Conservation (phyloP, 352 stramenopile species). For the Pythium sukuiense region DNA sequence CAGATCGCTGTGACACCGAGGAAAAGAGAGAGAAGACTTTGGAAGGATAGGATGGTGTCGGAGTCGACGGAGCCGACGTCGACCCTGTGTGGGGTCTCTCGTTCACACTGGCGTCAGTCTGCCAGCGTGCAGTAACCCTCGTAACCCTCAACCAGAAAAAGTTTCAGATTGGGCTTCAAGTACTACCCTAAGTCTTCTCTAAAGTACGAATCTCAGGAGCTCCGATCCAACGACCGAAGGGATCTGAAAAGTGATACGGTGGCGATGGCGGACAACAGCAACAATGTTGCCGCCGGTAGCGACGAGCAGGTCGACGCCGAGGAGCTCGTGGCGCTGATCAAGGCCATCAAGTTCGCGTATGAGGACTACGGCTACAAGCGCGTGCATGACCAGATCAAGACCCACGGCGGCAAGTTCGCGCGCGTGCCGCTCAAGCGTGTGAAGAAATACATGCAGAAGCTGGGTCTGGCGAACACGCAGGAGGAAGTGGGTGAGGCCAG, state of each 20-base stretch:
- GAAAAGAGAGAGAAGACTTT: not conserved
- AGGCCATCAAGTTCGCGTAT: conserved; percentile 87
- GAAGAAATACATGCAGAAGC: conserved; percentile 85
- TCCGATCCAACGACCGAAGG: no score
- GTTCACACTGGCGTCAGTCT: conserved; percentile 25
- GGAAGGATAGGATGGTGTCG: not conserved
- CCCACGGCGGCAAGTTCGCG: conserved; percentile 77
- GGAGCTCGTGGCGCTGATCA: conserved; percentile 83
- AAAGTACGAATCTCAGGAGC: conserved; percentile 1
- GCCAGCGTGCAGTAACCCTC: conserved; percentile 1
- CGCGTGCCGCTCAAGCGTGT: conserved; percentile 79
- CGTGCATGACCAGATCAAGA: conserved; percentile 72
- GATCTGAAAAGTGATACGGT: no score
- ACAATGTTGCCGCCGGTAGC: conserved; percentile 11
- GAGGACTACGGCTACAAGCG: conserved; percentile 82
- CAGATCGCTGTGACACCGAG: conserved; percentile 1
- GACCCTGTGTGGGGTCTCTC: conserved; percentile 12
- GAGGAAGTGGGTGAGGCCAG: conserved; percentile 17
- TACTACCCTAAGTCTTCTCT: not conserved
- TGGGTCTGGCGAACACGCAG: conserved; percentile 49
- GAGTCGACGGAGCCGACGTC: not conserved
- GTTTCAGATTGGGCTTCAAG: conserved; percentile 3
- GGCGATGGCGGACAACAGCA: conserved; percentile 13
- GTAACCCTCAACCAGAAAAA: not conserved
- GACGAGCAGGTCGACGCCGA: conserved; percentile 53